Evolutionary conservation across 106 monocot species (phyloP), one percentile per base, ranked within the genome.

Genomic region (Platanthera zijinensis): DNA sequence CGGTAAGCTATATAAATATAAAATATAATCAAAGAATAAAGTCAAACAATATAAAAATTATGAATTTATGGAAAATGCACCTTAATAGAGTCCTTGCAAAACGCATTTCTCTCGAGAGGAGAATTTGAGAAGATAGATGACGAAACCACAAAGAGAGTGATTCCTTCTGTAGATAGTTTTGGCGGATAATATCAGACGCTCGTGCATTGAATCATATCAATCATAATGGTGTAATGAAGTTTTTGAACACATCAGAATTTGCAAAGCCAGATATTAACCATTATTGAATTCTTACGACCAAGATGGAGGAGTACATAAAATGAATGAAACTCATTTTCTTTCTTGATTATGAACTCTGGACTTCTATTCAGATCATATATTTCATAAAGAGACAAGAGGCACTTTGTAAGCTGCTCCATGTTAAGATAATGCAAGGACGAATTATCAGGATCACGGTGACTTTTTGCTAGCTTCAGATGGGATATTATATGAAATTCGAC

Each of bases 321-420:
- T 14, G 99, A 99, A 85, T 88, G 87, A 74, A 85, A 99, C 59
- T 99, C 92, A 53, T 82, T 82, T 87, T 89, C 86, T 51, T 94
- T 92, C 61, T 75, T 85, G 74, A 66, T 87, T 74, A 81, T 76
- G 15, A 71, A 73, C 6, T 83, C 75, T 48, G 76, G 76, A 25
- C 48, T 86, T 78, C 74, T 76, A 79, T 84, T 88, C 47, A 77
- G 56, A 79, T 71, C 50, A 87, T 99, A 99, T 59, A 94, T 77
- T 76, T 92, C 84, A 78, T 86, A 88, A 54, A 99, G 91, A 17
- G 91, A 87, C 54, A 86, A 72, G 39, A 94, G 88, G 52, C 87
- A 88, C 79, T 99, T 99, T 46, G 82, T 83, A 69, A 99, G 85
- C 77, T 99, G 99, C 74, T 99, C 99, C 92, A 88, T 83, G 84